These are phyloP conservation scores for Malassezia caprae DNA, from an alignment of 1,284 basidiomycete genomes.

Conservation along the genomic window DNA sequence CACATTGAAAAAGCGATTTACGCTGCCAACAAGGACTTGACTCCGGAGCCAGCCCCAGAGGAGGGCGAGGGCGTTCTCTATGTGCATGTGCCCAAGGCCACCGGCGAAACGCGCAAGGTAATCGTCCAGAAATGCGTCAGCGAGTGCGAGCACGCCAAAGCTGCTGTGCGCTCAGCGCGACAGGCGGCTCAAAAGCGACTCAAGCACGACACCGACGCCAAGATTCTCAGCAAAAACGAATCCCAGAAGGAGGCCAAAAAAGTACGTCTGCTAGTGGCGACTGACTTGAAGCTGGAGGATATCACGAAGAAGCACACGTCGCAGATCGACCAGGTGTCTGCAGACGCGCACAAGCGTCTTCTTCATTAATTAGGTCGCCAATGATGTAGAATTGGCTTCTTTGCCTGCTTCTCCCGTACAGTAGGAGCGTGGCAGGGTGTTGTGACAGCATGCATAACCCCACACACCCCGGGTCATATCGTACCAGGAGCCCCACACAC, in stretches of 20 bases:
- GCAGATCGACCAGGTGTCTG: constrained; percentile 1
- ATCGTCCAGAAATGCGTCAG: constrained; percentile 36
- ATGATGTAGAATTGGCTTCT: constrained; percentile 53
- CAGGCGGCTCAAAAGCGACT: constrained; percentile 44
- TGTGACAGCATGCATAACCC: constrained; percentile 95
- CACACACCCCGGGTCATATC: constrained; percentile 62
- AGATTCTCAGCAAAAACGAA: constrained; percentile 35
- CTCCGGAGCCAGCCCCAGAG: constrained; percentile 27
- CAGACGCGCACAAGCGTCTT: constrained; percentile 14
- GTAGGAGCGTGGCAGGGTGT: constrained; percentile 72
- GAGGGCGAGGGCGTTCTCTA: constrained; percentile 37
- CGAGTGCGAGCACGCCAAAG: constrained; percentile 43
- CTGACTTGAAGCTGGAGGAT: constrained; percentile 13
- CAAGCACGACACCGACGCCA: constrained; percentile 35
- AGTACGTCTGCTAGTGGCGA: constrained; percentile 8
- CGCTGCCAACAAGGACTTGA: constrained; percentile 28
- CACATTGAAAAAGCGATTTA: constrained; percentile 44
- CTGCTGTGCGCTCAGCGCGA: constrained; percentile 32
- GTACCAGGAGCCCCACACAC: constrained; percentile 95
- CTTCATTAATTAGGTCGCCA: constrained; percentile 52
- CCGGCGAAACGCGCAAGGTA: constrained; percentile 33
- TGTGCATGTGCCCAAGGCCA: constrained; percentile 41
- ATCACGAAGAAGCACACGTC: constrained; percentile 14
- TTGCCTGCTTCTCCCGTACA: constrained; percentile 83
- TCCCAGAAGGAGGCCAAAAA: constrained; percentile 33